These are phyloP conservation scores for Leishmania turanica DNA, from an alignment of 208 protist species.

Conservation along the genomic window DNA sequence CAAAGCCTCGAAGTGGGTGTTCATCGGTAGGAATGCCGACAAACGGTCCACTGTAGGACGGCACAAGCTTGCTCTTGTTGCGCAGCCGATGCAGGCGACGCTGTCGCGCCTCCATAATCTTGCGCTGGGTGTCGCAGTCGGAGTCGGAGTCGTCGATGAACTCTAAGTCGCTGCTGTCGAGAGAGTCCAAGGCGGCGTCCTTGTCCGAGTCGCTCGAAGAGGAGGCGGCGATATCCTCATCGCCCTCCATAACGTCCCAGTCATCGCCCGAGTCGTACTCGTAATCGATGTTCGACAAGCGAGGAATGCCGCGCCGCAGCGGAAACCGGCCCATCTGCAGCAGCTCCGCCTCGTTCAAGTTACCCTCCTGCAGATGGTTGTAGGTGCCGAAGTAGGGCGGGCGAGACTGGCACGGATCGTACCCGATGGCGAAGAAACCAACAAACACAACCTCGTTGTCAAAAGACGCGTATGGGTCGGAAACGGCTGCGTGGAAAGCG, in stretches of 20 bases:
- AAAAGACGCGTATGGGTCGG: slow-evolving; percentile 47
- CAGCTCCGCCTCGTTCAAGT: slow-evolving; percentile 59
- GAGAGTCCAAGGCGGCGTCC: slow-evolving; percentile 20
- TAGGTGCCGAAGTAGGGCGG: slow-evolving; percentile 88
- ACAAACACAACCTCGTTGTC: slow-evolving; percentile 73
- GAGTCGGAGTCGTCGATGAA: slow-evolving; percentile 84
- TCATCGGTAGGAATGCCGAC: slow-evolving; percentile 52
- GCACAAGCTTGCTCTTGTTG: slow-evolving; percentile 85
- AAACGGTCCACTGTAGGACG: slow-evolving; percentile 85
- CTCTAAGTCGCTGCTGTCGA: slow-evolving; percentile 69
- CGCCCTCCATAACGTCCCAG: slow-evolving; percentile 81
- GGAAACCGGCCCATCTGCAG: slow-evolving; percentile 63
- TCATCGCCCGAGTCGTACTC: slow-evolving; percentile 91
- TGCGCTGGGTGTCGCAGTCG: slow-evolving; percentile 74
- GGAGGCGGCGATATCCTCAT: slow-evolving; percentile 68
- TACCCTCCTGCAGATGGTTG: slow-evolving; percentile 63
- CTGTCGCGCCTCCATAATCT: slow-evolving; percentile 71
- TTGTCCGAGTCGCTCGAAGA: slow-evolving; percentile 31
- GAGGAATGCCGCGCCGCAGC: slow-evolving; percentile 51
- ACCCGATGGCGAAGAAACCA: slow-evolving; percentile 84
- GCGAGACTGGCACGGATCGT: slow-evolving; percentile 83
- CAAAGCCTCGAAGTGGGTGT: slow-evolving; percentile 73
- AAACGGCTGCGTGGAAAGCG: slow-evolving; percentile 46
- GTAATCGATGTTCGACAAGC: slow-evolving; percentile 81
- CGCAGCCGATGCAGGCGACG: slow-evolving; percentile 71